Conservation (phyloP, 805 yeast genomes). For the Kluyveromyces starmeri region DNA sequence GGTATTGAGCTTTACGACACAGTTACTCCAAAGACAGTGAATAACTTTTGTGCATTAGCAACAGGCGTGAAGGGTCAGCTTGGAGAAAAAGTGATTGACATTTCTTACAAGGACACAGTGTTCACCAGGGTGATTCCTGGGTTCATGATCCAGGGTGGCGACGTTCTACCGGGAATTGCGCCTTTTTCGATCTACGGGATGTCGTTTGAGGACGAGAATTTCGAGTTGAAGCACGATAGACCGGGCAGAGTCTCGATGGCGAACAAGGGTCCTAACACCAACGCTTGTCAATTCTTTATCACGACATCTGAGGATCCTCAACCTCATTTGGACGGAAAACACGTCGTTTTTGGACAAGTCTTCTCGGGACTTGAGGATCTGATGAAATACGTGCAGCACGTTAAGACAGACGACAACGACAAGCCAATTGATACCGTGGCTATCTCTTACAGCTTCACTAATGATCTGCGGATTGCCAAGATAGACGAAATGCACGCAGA, state of each 20-base stretch:
- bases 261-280: constrained; percentile 58
- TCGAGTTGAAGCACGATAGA: constrained; percentile 56
- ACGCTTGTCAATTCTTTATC: constrained; percentile 64
- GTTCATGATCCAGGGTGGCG: constrained; percentile 87
- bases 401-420: constrained; percentile 35
- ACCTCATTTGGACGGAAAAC: constrained; percentile 46
- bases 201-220: constrained; percentile 70
- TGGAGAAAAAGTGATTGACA: constrained; percentile 15
- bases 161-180: constrained; percentile 67
- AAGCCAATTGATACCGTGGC: constrained; percentile 38
- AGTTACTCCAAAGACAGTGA: constrained; percentile 53
- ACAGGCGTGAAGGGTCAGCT: constrained; percentile 31
- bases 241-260: constrained; percentile 67
- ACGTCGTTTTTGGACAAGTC: constrained; percentile 77
- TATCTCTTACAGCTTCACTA: constrained; percentile 31
- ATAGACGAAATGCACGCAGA: constrained; percentile 14
- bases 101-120: constrained; percentile 46
- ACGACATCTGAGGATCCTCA: constrained; percentile 36
- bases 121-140: constrained; percentile 69
- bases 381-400: constrained; percentile 50
- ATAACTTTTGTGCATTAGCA: constrained; percentile 48
- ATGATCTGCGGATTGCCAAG: constrained; percentile 18
- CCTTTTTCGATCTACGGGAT: constrained; percentile 75
- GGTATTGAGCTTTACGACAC: constrained; percentile 58
- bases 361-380: constrained; percentile 52